These are phyloP conservation scores for Pterocarpus santalinus DNA, from an alignment of 306 rosid species.

Conservation along the genomic window DNA sequence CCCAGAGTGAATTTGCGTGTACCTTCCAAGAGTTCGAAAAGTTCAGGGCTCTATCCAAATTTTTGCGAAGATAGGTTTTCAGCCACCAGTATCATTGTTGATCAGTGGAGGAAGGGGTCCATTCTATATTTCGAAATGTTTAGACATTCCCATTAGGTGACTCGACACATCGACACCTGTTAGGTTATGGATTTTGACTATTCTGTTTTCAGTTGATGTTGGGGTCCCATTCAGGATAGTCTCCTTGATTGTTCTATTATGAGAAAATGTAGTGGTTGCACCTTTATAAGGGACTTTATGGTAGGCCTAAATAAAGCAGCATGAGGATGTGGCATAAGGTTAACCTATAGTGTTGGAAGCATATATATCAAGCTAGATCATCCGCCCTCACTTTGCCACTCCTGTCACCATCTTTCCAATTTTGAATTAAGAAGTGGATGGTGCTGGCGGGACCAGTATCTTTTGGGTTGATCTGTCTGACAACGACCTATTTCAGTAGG, in stretches of 20 bases:
- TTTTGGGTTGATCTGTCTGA: slow-evolving; percentile 42
- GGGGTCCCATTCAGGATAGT: slow-evolving; percentile 37
- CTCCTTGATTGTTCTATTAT: slow-evolving; percentile 38
- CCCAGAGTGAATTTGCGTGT: slow-evolving; percentile 22
- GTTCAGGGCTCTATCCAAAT: not conserved
- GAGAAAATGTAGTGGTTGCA: slow-evolving; percentile 30
- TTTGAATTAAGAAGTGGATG: slow-evolving; percentile 53
- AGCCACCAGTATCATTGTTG: slow-evolving; percentile 2
- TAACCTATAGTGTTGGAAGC: slow-evolving; percentile 36
- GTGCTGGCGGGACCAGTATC: slow-evolving; percentile 44
- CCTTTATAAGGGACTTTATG: slow-evolving; percentile 19
- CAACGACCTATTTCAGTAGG: slow-evolving; percentile 41
- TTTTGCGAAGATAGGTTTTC: not conserved
- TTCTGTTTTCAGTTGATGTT: slow-evolving; percentile 30
- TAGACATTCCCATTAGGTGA: not conserved
- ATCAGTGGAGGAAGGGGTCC: not conserved
- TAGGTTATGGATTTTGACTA: slow-evolving; percentile 31
- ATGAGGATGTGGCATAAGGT: slow-evolving; percentile 45
- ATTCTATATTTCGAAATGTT: not conserved
- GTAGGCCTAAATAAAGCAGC: slow-evolving; percentile 47
- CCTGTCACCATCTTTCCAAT: slow-evolving; percentile 55
- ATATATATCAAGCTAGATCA: slow-evolving; percentile 38
- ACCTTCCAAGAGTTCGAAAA: slow-evolving; percentile 1
- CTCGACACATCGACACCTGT: slow-evolving; percentile 28
- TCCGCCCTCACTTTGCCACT: slow-evolving; percentile 48